Evolutionary conservation across 2,329 filamentous ascomycete species (phyloP), one percentile per base, ranked within the genome.

Genomic region (Apiospora phragmitis): DNA sequence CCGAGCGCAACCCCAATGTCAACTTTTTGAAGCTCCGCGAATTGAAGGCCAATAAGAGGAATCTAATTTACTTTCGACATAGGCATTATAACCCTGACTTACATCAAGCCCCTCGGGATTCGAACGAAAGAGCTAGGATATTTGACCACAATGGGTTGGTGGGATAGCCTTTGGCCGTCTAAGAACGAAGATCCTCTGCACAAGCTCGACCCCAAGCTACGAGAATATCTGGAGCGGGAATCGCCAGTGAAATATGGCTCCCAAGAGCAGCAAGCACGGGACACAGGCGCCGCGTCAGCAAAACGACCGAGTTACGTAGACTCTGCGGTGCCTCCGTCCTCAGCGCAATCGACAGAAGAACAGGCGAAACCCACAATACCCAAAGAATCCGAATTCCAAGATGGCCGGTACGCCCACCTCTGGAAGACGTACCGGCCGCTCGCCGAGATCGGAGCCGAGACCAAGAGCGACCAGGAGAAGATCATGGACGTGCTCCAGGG

Each of bases 381-480:
- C 0, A 75, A 77, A 1, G 83, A 86, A 73, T 89, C 86, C 75
- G 81, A 89, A 32, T 90, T 85, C 78, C 87, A 84, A 70, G 88
- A 90, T 77, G 88, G 88, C n/a, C 86, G 88, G 62, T 90, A 90
- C 82, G 94, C 95, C 70, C 89, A 98, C 80, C 86, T 99, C 42
- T 99, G 96, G 96, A 95, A 94, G 82, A 94, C 89, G 71, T 99
- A 99, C 86, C 88, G 88, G 71, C 91, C 95, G 11, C 90, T 93
- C 68, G 80, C 85, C 45, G 86, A 92, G 70, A 83, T 97, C 72
- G 92, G 95, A 77, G 86, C 88, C 67, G 89, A 90, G 72, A 86
- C 87, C 26, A 92, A 92, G 79, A 90, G 89, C 49, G 93, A 96
- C 76, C 90, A 94, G 77, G 94, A 97, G 79, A 92, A 93, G 80